Conservation (phyloP, 2,329 filamentous ascomycete species). For the Elsinoe ampelina region DNA sequence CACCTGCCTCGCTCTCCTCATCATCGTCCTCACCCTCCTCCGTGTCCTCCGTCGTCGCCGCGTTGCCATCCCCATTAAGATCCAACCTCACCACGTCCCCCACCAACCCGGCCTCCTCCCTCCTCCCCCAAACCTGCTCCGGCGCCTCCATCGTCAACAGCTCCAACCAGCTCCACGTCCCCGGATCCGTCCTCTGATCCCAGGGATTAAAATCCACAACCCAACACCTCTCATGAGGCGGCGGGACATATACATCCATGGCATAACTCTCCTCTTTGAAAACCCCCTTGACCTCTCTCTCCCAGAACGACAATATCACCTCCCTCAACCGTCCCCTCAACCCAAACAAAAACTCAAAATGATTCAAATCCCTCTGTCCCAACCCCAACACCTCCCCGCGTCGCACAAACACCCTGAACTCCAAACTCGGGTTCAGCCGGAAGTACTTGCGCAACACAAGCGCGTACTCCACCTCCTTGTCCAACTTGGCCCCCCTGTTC, state of each 20-base stretch:
- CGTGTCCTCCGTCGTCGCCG: constrained; percentile 7
- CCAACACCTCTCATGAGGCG: constrained; percentile 64
- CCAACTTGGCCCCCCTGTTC: constrained; percentile 10
- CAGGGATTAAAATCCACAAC: constrained; percentile 94
- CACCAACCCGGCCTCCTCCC: constrained; percentile 16
- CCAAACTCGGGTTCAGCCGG: constrained; percentile 77
- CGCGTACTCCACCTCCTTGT: constrained; percentile 45
- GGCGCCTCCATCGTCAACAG: constrained; percentile 63
- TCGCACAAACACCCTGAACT: constrained; percentile 94
- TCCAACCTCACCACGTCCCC: constrained; percentile 21
- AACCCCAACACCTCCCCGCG: constrained; percentile 70
- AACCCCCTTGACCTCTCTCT: constrained; percentile 58
- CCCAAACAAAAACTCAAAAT: constrained; percentile 71
- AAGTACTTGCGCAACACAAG: constrained; percentile 84
- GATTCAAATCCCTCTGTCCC: constrained; percentile 80
- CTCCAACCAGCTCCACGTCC: constrained; percentile 86
- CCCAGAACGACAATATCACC: constrained; percentile 70
- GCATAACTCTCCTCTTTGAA: constrained; percentile 79
- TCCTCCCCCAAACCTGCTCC: constrained; percentile 24
- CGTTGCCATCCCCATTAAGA: constrained; percentile 15
- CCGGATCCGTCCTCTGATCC: constrained; percentile 77
- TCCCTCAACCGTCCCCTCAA: constrained; percentile 58
- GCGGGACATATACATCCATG: constrained; percentile 88
- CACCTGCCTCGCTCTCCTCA: constrained; percentile 28
- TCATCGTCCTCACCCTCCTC: constrained; percentile 35